Evolutionary conservation across 352 stramenopile species (phyloP).

Genomic region (Pythium plurisporium): DNA sequence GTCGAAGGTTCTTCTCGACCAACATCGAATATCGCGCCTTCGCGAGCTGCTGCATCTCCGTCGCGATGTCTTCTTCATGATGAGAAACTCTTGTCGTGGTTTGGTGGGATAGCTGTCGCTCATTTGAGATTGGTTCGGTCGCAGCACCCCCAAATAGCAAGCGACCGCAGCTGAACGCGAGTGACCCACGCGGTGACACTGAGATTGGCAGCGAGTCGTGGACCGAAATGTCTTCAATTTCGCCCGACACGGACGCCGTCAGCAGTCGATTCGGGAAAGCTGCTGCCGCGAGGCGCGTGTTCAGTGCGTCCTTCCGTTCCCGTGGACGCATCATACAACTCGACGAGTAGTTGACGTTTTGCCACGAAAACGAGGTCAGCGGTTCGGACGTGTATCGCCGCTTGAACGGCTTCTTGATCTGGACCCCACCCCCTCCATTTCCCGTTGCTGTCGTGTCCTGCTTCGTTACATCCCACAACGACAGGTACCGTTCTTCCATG

Average conservation of each 20-base stretch:
- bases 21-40: conserved; percentile 74
- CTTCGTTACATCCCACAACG: conserved; percentile 76
- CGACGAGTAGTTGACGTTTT: conserved; percentile 33
- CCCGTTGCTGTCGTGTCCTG: conserved; percentile 25
- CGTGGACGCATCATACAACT: not conserved
- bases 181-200: conserved; percentile 55
- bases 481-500: conserved; percentile 77
- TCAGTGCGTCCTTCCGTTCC: conserved; percentile 8
- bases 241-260: conserved; percentile 60
- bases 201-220: conserved; percentile 85
- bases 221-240: conserved; percentile 84
- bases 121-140: not conserved
- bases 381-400: conserved; percentile 74
- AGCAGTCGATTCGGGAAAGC: conserved; percentile 82
- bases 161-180: conserved; percentile 75
- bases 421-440: not conserved
- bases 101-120: too few relatives aligned
- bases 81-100: too few relatives aligned
- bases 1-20: conserved; percentile 70
- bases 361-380: conserved; percentile 79
- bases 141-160: conserved; percentile 55
- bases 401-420: conserved; percentile 71
- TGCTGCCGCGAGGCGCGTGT: conserved; percentile 28
- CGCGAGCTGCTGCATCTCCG: conserved; percentile 68
- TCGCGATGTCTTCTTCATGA: conserved; percentile 56